phyloP scores from a whole-genome alignment of 176 grass and related monocot species.

The Chrysopogon serrulatus region DNA sequence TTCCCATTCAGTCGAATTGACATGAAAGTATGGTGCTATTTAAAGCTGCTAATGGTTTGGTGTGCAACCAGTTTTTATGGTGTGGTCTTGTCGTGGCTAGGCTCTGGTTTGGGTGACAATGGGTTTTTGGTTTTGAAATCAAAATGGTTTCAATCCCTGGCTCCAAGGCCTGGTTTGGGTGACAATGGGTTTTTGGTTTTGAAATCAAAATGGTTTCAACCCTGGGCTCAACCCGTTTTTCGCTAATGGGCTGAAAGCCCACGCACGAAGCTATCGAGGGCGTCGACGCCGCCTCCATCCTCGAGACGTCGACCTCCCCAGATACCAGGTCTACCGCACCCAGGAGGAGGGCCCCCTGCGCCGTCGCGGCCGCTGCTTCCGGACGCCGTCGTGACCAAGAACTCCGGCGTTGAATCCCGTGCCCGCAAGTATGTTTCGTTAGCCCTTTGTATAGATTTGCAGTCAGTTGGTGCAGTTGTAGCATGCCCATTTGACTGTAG shows the following conservation, averaged over 20 bases:
- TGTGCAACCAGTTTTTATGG: too few species aligned
- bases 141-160: too few species aligned
- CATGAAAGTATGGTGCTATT: background rate
- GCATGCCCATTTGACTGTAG: background rate
- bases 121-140: too few species aligned
- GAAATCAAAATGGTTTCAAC: too few species aligned
- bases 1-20: background rate
- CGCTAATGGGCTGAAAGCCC: too few species aligned
- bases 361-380: conserved; percentile 14
- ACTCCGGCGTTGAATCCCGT: conserved; percentile 65
- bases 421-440: conserved; percentile 46
- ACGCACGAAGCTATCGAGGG: conserved; percentile 80
- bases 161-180: too few species aligned
- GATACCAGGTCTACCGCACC: conserved; percentile 81
- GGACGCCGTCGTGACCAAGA: conserved; percentile 62
- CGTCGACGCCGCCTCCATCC: conserved; percentile 79
- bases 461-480: background rate
- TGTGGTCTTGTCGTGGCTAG: too few species aligned
- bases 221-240: too few species aligned
- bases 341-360: conserved; percentile 59
- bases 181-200: too few species aligned
- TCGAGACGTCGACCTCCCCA: too few species aligned
- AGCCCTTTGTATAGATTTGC: background rate
- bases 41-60: too few species aligned
- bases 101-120: too few species aligned